These are phyloP conservation scores for Osmanthus fragrans DNA, from an alignment of 257 asterid species.

Conservation along the genomic window DNA sequence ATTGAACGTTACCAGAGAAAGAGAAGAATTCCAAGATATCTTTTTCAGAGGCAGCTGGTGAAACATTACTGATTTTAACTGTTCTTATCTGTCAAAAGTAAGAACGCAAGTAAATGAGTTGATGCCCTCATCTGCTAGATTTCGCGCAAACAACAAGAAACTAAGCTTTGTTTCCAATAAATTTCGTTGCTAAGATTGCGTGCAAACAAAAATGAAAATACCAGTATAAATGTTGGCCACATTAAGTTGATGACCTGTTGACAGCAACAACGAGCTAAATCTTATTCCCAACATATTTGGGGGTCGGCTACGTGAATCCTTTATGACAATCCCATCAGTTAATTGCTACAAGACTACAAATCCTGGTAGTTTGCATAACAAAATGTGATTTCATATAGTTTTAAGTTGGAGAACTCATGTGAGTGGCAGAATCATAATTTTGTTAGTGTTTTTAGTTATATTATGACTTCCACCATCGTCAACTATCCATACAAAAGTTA, in stretches of 20 bases:
- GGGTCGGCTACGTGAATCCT: background rate
- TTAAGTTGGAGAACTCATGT: background rate
- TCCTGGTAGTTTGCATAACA: background rate
- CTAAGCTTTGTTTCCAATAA: background rate
- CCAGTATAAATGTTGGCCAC: background rate
- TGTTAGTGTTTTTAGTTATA: background rate
- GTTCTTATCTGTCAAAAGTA: constrained; percentile 42
- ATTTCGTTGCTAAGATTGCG: background rate
- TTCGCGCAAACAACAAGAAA: background rate
- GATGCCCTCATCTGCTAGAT: too few relatives aligned
- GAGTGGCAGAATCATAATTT: background rate
- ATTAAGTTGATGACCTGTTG: background rate
- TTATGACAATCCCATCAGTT: background rate
- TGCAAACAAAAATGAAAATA: background rate
- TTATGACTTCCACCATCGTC: background rate
- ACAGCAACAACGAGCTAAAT: background rate
- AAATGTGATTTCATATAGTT: background rate
- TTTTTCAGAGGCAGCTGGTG: constrained; percentile 32
- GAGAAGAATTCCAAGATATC: constrained; percentile 52
- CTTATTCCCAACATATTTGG: background rate
- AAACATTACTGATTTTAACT: constrained; percentile 44
- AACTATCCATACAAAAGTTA: background rate
- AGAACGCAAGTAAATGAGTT: background rate
- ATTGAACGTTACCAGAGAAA: constrained; percentile 53
- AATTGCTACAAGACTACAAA: background rate